phyloP scores from a whole-genome alignment of 768 basidiomycete species.

The Mycena polygramma region DNA sequence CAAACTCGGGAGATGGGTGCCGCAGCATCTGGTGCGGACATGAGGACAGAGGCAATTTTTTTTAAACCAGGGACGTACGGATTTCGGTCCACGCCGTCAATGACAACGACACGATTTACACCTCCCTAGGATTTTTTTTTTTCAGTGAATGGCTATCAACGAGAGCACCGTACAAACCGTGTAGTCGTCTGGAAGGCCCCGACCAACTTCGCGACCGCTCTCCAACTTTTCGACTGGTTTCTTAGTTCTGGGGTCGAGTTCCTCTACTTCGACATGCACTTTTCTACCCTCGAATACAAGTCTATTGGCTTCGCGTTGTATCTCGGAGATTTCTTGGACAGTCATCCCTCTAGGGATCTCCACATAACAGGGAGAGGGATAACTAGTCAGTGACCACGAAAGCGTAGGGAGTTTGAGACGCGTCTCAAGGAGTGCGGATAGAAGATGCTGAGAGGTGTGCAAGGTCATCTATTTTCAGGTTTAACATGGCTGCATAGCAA shows the following conservation, averaged over 20 bases:
- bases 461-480: constrained; percentile 73
- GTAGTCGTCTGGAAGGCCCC: constrained; percentile 78
- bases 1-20: constrained; percentile 86
- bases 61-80: constrained; percentile 61
- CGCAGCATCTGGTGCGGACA: constrained; percentile 70
- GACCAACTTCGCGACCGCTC: constrained; percentile 66
- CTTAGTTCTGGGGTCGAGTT: constrained; percentile 61
- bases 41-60: constrained; percentile 7
- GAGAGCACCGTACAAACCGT: constrained; percentile 44
- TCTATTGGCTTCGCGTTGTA: constrained; percentile 75
- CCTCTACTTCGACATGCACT: constrained; percentile 82
- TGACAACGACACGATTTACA: constrained; percentile 83
- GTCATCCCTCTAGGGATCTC: constrained; percentile 81
- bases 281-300: constrained; percentile 77
- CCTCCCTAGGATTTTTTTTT: constrained; percentile 60
- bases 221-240: constrained; percentile 52
- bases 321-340: constrained; percentile 66
- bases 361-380: constrained; percentile 80
- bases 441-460: constrained; percentile 88
- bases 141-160: not conserved
- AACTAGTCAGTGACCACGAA: constrained; percentile 83
- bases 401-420: constrained; percentile 75
- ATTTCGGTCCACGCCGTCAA: constrained; percentile 86
- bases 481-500: not conserved
- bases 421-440: constrained; percentile 84